Base-by-base conservation (phyloP, 2,329 filamentous ascomycete genomes). In the Fusarium sp. region DNA sequence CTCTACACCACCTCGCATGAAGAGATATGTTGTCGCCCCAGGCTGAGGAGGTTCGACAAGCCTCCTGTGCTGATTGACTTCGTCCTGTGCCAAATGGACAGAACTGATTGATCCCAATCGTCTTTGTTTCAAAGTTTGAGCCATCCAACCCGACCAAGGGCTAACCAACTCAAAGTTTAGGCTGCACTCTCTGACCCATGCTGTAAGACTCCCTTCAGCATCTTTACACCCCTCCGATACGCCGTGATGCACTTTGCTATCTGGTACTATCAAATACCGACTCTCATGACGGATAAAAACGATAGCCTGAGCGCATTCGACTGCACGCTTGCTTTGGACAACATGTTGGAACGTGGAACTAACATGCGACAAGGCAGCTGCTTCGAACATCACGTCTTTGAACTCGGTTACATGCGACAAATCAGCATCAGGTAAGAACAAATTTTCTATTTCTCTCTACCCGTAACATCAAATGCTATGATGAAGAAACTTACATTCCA, bases 401-500 rank as follows among this genome's bases (percentile, higher is more conserved):
- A 17, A 35, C 8, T 27, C 18, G 15, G 39, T 44, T 17, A n/a
- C 22, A 7, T 36, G 14, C n/a, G 41, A 35, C 57, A 60, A 31
- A 20, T 42, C 11, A 46, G 44, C 29, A 64, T 41, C 73, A 71
- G 72, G 76, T 77, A 80, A 78, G 77, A 78, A 74, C 49, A 70
- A 22, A 38, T 58, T 64, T 69, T 70, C 66, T 62, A 42, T 77
- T 72, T 65, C 68, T 72, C 55, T 72, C 53, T 68, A 63, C 61
- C 65, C 29, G 14, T 31, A 35, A 45, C 25, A 66, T 42, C 60
- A 72, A 65, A 75, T 80, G 71, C 73, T 83, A 83, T 93, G 91
- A 93, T 93, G 90, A 88, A 79, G 85, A 84, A 88, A 83, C 83
- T 84, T 86, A 86, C 84, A 90, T 91, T 92, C 90, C 89, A 92